A percentile compares a stretch with the other conserved stretches of the same genome.
Evolutionary conservation across 768 basidiomycete genomes (phyloP).

Genomic region (Tricholoma saponaceum): DNA sequence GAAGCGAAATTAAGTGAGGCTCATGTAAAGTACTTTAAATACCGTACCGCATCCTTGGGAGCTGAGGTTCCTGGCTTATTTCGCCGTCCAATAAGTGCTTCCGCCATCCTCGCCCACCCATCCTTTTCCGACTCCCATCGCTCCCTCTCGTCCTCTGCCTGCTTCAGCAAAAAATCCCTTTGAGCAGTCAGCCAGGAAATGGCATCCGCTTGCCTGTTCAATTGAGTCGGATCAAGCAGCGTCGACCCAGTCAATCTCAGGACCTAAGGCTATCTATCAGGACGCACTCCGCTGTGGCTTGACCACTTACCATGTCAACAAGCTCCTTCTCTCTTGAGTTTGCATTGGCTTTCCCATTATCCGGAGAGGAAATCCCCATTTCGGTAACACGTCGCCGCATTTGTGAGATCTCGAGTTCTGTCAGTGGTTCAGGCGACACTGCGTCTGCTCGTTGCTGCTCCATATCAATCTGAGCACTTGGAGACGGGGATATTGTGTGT

Average conservation of each 20-base stretch:
- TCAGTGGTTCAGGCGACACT: slow-evolving; percentile 31
- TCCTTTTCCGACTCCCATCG: slow-evolving; percentile 62
- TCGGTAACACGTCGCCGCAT: slow-evolving; percentile 46
- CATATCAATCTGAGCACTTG: slow-evolving; percentile 24
- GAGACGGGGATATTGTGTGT: slow-evolving; percentile 49
- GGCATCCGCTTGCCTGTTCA: slow-evolving; percentile 57
- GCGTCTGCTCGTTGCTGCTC: slow-evolving; percentile 9
- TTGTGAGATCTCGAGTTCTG: slow-evolving; percentile 40
- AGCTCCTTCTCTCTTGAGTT: slow-evolving; percentile 47
- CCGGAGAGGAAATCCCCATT: slow-evolving; percentile 31
- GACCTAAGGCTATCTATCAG: slow-evolving; percentile 23
- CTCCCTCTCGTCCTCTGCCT: slow-evolving; percentile 53
- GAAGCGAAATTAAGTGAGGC: slow-evolving; percentile 6
- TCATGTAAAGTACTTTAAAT: background rate
- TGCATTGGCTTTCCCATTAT: slow-evolving; percentile 14
- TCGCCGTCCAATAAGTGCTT: slow-evolving; percentile 55
- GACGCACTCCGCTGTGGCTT: background rate
- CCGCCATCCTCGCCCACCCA: slow-evolving; percentile 62
- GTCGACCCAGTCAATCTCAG: slow-evolving; percentile 40
- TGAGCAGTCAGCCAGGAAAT: slow-evolving; percentile 55
- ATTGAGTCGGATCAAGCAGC: slow-evolving; percentile 35
- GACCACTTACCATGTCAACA: slow-evolving; percentile 47
- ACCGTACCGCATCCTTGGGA: slow-evolving; percentile 12
- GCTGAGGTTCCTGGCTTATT: slow-evolving; percentile 29
- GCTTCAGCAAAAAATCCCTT: slow-evolving; percentile 50